These are phyloP conservation scores for Pyrenochaeta sp. DNA, from an alignment of 2,329 filamentous ascomycete genomes.

Conservation along the genomic window DNA sequence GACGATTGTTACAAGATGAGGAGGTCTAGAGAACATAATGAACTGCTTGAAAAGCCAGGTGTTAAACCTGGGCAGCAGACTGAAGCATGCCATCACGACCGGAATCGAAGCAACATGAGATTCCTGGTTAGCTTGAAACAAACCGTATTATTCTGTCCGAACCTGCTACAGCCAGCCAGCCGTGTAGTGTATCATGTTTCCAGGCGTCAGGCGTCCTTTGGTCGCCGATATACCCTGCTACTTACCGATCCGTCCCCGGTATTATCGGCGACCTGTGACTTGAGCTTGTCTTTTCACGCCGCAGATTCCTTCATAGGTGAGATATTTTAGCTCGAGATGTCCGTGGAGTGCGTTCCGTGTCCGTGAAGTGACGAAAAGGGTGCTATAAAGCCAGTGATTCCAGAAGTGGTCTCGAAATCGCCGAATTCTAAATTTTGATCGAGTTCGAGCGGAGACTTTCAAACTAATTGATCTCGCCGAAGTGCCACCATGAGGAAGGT, in stretches of 20 bases:
- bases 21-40: background rate
- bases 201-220: background rate
- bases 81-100: background rate
- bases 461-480: too few relatives aligned
- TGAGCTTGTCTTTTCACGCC: background rate
- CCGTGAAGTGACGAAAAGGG: background rate
- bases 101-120: background rate
- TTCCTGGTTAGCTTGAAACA: background rate
- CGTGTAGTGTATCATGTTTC: background rate
- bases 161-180: background rate
- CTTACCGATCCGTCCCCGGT: background rate
- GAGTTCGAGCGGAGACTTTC: too few relatives aligned
- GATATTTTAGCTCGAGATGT: background rate
- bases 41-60: background rate
- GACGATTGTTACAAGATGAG: background rate
- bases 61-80: background rate
- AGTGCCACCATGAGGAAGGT: background rate
- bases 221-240: background rate
- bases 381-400: background rate
- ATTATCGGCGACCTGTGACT: background rate
- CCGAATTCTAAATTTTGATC: too few relatives aligned
- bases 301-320: background rate
- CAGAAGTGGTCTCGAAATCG: background rate
- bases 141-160: background rate
- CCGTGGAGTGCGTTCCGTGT: background rate